Evolutionary conservation across 2,329 filamentous ascomycete species (phyloP).

Genomic region (Erysiphe neolycopersici): DNA sequence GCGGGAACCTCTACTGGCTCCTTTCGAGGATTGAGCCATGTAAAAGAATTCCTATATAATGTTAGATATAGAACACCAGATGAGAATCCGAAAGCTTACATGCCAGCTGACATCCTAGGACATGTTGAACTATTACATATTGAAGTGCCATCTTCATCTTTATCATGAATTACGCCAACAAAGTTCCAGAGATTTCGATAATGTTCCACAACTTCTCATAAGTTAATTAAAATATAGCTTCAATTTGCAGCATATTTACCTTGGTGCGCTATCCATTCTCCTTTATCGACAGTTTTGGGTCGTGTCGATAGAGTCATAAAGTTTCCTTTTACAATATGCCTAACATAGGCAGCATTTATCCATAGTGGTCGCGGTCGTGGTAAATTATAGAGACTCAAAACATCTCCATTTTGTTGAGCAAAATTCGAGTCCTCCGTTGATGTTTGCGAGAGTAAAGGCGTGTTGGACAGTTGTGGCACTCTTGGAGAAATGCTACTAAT

Average conservation of each 20-base stretch:
- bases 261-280: conserved; percentile 91
- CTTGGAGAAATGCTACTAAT: conserved; percentile 24
- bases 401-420: conserved; percentile 15
- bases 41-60: conserved; percentile 56
- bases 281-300: conserved; percentile 77
- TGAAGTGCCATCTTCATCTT: conserved; percentile 47
- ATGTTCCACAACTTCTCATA: conserved; percentile 54
- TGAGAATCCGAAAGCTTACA: conserved; percentile 29
- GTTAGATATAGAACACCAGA: conserved; percentile 1
- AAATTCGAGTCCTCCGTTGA: conserved; percentile 31
- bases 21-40: conserved; percentile 73
- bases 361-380: conserved; percentile 43
- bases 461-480: conserved; percentile 33
- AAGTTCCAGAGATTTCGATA: conserved; percentile 74
- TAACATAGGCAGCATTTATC: conserved; percentile 49
- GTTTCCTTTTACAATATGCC: conserved; percentile 86
- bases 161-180: conserved; percentile 66
- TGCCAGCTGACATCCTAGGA: conserved; percentile 80
- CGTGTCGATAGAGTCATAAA: conserved; percentile 88
- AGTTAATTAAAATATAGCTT: not conserved
- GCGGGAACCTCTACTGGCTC: conserved; percentile 82
- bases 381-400: conserved; percentile 32
- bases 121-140: conserved; percentile 70
- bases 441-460: conserved; percentile 35
- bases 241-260: conserved; percentile 24